Evolutionary conservation across 2,329 filamentous ascomycete species (phyloP).

Genomic region (Biscogniauxia sp.): DNA sequence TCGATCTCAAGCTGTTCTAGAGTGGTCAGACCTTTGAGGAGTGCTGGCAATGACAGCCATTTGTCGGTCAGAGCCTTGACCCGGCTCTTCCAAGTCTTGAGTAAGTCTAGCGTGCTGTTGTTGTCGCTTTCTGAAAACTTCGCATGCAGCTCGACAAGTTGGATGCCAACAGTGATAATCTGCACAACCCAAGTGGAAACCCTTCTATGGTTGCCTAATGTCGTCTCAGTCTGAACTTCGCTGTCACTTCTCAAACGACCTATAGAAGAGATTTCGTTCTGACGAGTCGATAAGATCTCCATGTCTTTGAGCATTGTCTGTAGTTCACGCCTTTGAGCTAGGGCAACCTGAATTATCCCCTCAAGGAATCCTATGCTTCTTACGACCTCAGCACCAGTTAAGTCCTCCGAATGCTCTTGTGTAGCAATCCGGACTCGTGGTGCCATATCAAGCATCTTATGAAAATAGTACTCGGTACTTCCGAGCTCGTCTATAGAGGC

Average conservation of each 20-base stretch:
- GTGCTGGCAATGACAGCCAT: constrained; percentile 40
- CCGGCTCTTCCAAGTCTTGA: constrained; percentile 50
- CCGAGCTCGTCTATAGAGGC: constrained; percentile 27
- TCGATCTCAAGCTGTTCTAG: constrained; percentile 34
- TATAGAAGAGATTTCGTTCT: constrained; percentile 38
- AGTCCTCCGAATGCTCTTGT: constrained; percentile 76
- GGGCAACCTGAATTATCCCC: constrained; percentile 67
- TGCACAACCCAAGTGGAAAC: constrained; percentile 61
- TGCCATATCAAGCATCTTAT: constrained; percentile 74
- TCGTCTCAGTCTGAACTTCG: constrained; percentile 19
- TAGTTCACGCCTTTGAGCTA: constrained; percentile 58
- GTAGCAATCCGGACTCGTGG: constrained; percentile 64
- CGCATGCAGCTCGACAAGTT: constrained; percentile 64
- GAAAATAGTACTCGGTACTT: constrained; percentile 69
- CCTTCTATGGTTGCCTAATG: constrained; percentile 26
- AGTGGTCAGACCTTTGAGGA: constrained; percentile 53
- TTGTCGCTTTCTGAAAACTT: constrained; percentile 59
- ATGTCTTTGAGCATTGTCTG: constrained; percentile 39
- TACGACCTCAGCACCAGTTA: constrained; percentile 75
- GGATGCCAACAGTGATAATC: constrained; percentile 61
- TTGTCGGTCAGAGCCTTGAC: constrained; percentile 44
- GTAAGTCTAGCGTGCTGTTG: constrained; percentile 38
- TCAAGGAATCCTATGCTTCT: constrained; percentile 85
- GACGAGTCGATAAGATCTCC: constrained; percentile 36
- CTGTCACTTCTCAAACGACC: constrained; percentile 21